A percentile compares a stretch with the other conserved stretches of the same genome.
Conservation (phyloP, 2,329 filamentous ascomycete species). For the Colletotrichum costaricense region DNA sequence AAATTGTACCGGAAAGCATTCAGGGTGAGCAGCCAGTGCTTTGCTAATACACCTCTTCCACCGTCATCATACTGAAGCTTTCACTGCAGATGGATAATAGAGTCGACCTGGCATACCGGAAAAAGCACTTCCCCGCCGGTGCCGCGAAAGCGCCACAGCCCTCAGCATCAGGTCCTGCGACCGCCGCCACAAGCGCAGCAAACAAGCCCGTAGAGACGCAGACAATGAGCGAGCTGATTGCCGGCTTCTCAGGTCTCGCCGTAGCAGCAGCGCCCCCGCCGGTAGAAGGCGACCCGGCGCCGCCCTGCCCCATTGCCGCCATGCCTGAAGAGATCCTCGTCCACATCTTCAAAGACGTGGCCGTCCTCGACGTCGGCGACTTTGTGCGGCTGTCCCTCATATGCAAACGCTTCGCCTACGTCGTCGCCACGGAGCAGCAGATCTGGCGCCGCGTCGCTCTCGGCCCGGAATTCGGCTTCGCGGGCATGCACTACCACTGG, state of each 20-base stretch:
- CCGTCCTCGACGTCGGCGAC: slow-evolving; percentile 78
- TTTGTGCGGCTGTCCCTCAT: slow-evolving; percentile 82
- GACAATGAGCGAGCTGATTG: slow-evolving; percentile 76
- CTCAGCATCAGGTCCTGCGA: slow-evolving; percentile 18
- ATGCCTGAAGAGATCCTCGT: slow-evolving; percentile 88
- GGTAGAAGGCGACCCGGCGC: slow-evolving; percentile 77
- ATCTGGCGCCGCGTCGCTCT: slow-evolving; percentile 86
- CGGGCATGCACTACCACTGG: slow-evolving; percentile 85
- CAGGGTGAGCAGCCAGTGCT: slow-evolving; percentile 65
- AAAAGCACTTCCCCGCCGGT: slow-evolving; percentile 86
- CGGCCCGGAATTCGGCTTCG: slow-evolving; percentile 80
- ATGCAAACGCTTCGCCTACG: slow-evolving; percentile 87
- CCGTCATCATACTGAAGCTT: slow-evolving; percentile 35
- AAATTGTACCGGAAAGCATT: slow-evolving; percentile 91
- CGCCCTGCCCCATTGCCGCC: slow-evolving; percentile 81
- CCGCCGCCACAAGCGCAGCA: slow-evolving; percentile 40
- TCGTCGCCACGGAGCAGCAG: slow-evolving; percentile 84
- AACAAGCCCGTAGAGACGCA: slow-evolving; percentile 43
- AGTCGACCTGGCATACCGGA: slow-evolving; percentile 88
- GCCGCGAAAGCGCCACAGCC: slow-evolving; percentile 57
- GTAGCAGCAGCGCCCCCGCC: slow-evolving; percentile 76
- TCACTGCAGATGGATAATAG: slow-evolving; percentile 76
- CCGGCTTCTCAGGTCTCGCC: slow-evolving; percentile 76
- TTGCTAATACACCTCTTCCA: not conserved
- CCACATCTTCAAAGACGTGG: slow-evolving; percentile 80